These are phyloP conservation scores for Pueraria montana DNA, from an alignment of 306 rosid genomes.

Conservation along the genomic window DNA sequence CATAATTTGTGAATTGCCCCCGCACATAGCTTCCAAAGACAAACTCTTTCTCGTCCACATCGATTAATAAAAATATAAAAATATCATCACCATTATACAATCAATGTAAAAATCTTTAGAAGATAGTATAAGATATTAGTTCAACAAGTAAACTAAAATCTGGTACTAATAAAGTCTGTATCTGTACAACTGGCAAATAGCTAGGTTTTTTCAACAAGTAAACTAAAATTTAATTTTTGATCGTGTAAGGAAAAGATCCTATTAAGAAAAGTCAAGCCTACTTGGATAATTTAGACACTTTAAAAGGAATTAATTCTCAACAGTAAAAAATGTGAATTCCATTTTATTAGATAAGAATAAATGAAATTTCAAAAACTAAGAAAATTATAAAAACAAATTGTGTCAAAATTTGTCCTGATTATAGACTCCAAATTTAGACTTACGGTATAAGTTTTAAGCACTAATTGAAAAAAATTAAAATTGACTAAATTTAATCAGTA, in stretches of 20 bases:
- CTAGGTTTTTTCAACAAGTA: background rate
- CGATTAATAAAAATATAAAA: background rate
- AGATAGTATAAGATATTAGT: background rate
- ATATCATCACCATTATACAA: too few species aligned
- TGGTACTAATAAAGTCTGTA: background rate
- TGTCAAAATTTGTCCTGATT: background rate
- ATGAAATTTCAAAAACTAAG: background rate
- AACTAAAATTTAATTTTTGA: background rate
- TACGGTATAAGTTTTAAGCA: background rate
- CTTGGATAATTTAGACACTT: background rate
- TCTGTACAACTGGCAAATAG: background rate
- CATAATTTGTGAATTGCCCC: background rate
- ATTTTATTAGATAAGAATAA: background rate
- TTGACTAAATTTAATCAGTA: background rate
- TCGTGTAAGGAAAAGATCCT: background rate
- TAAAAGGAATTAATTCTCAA: background rate
- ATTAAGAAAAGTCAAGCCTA: background rate
- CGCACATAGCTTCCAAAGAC: background rate
- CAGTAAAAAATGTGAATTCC: too few species aligned
- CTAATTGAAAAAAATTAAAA: background rate
- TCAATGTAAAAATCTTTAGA: background rate
- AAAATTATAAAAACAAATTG: background rate
- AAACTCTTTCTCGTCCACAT: background rate
- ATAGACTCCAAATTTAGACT: background rate
- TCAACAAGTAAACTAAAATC: background rate